Conservation (phyloP, 1,284 basidiomycete genomes). For the Vanrija pseudolonga region DNA sequence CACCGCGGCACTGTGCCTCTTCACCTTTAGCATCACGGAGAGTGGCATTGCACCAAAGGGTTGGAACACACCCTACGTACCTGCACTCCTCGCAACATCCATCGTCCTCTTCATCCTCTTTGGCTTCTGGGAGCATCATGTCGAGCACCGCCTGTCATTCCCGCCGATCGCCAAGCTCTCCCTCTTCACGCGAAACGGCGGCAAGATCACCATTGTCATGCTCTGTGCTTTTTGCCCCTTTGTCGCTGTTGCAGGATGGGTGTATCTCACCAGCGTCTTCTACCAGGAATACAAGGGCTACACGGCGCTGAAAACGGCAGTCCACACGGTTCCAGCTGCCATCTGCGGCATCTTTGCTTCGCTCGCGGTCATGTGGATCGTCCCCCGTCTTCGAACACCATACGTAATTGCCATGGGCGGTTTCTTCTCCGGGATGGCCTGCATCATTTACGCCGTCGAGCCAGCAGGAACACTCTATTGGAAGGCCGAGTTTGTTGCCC, state of each 20-base stretch:
- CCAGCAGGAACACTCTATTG: constrained; percentile 29
- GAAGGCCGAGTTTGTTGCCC: constrained; percentile 31
- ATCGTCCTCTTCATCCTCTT: constrained; percentile 35
- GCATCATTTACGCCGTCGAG: constrained; percentile 31
- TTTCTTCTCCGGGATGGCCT: constrained; percentile 21
- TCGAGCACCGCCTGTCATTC: constrained; percentile 20
- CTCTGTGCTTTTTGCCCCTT: constrained; percentile 26
- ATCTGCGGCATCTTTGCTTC: constrained; percentile 30
- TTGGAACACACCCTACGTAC: constrained; percentile 32
- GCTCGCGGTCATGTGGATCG: constrained; percentile 21
- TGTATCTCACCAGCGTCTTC: constrained; percentile 24
- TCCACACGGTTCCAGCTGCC: constrained; percentile 21
- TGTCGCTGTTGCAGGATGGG: constrained; percentile 22
- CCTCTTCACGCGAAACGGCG: constrained; percentile 21
- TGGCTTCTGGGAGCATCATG: constrained; percentile 29
- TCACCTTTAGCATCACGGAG: constrained; percentile 32
- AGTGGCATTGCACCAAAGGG: constrained; percentile 20
- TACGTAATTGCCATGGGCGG: constrained; percentile 28
- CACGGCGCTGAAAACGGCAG: constrained; percentile 17
- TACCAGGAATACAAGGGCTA: constrained; percentile 24
- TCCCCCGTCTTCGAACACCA: constrained; percentile 26
- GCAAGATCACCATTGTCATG: constrained; percentile 24
- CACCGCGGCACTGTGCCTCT: constrained; percentile 29
- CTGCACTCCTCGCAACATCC: constrained; percentile 29
- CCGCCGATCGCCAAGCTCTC: constrained; percentile 31